These are phyloP conservation scores for Limtongia smithiae DNA, from an alignment of 805 yeast genomes.

Conservation along the genomic window DNA sequence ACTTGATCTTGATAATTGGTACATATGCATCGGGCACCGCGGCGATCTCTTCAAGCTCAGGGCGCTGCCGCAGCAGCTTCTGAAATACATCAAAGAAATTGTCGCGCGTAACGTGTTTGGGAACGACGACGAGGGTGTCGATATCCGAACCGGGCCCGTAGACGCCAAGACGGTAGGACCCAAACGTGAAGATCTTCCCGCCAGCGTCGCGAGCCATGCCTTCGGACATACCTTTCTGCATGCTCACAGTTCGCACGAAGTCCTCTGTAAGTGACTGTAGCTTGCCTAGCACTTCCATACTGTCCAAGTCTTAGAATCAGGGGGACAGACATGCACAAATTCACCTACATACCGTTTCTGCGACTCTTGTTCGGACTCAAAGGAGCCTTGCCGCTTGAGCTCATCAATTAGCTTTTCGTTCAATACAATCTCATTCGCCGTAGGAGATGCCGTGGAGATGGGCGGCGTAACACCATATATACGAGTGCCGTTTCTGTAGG, in stretches of 20 bases:
- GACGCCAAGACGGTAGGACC: slow-evolving; percentile 91
- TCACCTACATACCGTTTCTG: slow-evolving; percentile 42
- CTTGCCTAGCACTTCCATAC: slow-evolving; percentile 67
- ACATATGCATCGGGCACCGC: slow-evolving; percentile 96
- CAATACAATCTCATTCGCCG: slow-evolving; percentile 68
- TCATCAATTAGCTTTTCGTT: slow-evolving; percentile 77
- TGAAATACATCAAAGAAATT: slow-evolving; percentile 85
- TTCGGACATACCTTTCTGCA: slow-evolving; percentile 85
- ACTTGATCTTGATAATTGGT: slow-evolving; percentile 89
- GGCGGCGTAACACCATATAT: slow-evolving; percentile 75
- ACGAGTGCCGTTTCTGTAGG: no score
- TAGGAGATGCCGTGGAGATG: slow-evolving; percentile 79
- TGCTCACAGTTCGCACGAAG: slow-evolving; percentile 79
- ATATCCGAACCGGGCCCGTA: slow-evolving; percentile 98
- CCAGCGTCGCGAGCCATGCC: slow-evolving; percentile 98
- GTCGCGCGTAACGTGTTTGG: slow-evolving; percentile 87
- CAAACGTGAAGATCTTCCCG: slow-evolving; percentile 94
- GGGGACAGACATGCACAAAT: background rate
- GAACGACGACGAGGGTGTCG: slow-evolving; percentile 93
- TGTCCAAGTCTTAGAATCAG: slow-evolving; percentile 23
- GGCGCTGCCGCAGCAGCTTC: slow-evolving; percentile 60
- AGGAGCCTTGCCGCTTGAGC: slow-evolving; percentile 77
- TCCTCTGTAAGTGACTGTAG: slow-evolving; percentile 73
- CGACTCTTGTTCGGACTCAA: slow-evolving; percentile 83
- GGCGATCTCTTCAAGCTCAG: slow-evolving; percentile 85